Evolutionary conservation across 108 stramenopile genomes (phyloP).

Genomic region (Schizochytrium sp.): DNA sequence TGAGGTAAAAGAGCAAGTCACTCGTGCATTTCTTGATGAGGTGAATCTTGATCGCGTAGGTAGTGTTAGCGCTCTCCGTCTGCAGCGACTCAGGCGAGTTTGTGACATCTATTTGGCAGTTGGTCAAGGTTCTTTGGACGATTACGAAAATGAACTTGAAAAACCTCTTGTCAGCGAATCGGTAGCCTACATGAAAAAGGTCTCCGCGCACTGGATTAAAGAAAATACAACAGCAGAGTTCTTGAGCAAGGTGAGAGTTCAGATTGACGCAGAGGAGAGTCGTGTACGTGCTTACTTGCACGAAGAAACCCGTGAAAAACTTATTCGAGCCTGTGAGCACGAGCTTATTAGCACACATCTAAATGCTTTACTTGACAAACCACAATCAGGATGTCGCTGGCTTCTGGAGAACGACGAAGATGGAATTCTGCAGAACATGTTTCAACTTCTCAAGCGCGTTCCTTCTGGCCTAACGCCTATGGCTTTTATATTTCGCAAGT

Average conservation of each 20-base stretch:
- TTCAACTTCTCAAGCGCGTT: neutral
- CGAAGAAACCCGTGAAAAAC: conserved; percentile 86
- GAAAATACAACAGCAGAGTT: conserved; percentile 93
- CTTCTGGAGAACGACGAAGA: conserved; percentile 94
- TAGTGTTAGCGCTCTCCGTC: conserved; percentile 88
- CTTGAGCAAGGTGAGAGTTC: conserved; percentile 93
- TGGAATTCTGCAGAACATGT: conserved; percentile 84
- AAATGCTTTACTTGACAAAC: conserved; percentile 91
- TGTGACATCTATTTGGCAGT: conserved; percentile 95
- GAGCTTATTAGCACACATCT: conserved; percentile 93
- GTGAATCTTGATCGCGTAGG: conserved; percentile 89
- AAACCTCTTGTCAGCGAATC: conserved; percentile 87
- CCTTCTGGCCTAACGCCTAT: conserved; percentile 27
- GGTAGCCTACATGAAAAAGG: conserved; percentile 87
- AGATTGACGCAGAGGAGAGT: conserved; percentile 85
- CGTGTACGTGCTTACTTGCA: conserved; percentile 94
- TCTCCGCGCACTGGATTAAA: conserved; percentile 93
- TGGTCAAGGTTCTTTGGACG: conserved; percentile 87
- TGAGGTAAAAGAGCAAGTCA: conserved; percentile 81
- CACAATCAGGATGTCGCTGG: conserved; percentile 91
- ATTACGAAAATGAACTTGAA: conserved; percentile 92
- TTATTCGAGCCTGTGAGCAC: conserved; percentile 90
- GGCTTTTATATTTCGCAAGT: conserved; percentile 42
- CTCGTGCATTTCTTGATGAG: conserved; percentile 87
- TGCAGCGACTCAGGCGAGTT: conserved; percentile 87